Base-by-base conservation (phyloP, 2,329 filamentous ascomycete genomes). In the Aspergillus novoparasiticus region DNA sequence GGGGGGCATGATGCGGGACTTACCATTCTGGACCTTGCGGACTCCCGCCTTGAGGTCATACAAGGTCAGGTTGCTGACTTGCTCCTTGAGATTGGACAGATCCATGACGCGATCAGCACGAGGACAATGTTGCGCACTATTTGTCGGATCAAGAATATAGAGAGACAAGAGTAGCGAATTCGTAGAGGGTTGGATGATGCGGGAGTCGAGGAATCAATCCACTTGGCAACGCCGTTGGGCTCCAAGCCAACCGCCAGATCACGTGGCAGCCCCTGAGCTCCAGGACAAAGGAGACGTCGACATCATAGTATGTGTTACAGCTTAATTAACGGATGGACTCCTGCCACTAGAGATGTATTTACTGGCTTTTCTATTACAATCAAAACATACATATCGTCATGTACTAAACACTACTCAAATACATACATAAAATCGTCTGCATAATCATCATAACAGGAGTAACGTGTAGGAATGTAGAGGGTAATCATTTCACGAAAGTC, bases 11-110 rank as follows among this genome's bases (percentile, higher is more conserved):
- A 32, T 32, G 48, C 48, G 48, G 48, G 48, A 34, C 85, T 71
- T 82, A 97, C 94, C 94, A 94, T 97, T 97, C 76, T 97, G 94
- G 64, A 96, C 92, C 80, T 97, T 97, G 71, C 94, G 90, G 72
- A 97, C 93, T 68, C 93, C 91, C 60, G 94, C 94, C 84, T 97
- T 97, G 83, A 97, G 77, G 80, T 97, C 94, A 84, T 97, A 97
- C 79, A 97, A 86, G 73, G 91, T 92, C 85, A 97, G 85, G 83
- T 95, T 96, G 83, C 90, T 90, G 80, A 97, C 93, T 81, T 92
- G 89, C 73, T 92, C 92, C 79, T 92, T 94, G 60, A 97, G 80
- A 75, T 85, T 92, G 80, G 89, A 90, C 78, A 96, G 86, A 85
- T 97, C 92, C 93, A 96, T 96, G 72, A 76, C 82, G 71, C 61